These are phyloP conservation scores for Cinchona pubescens DNA, from an alignment of 257 asterid species.

Conservation along the genomic window DNA sequence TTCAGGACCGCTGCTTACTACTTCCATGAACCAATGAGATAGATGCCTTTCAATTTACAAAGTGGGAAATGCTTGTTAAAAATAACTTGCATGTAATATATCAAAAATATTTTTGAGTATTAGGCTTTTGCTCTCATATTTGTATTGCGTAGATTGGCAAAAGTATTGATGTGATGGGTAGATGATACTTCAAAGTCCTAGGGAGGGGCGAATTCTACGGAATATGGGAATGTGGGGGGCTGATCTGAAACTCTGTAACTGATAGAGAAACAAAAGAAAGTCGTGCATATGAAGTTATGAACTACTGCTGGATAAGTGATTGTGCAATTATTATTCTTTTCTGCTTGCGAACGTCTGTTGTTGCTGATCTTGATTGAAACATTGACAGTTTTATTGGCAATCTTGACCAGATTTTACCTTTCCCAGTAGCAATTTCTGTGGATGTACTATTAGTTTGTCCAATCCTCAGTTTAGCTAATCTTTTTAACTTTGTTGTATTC, in stretches of 20 bases:
- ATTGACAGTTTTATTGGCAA: neutral
- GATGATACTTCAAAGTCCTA: neutral
- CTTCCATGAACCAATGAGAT: neutral
- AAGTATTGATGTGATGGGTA: neutral
- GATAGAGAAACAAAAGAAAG: neutral
- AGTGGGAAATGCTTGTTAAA: neutral
- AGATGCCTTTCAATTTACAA: neutral
- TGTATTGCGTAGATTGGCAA: too few relatives aligned
- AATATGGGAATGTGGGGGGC: neutral
- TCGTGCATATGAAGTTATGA: neutral
- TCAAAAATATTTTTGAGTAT: neutral
- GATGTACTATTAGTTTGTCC: neutral
- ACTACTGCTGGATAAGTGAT: neutral
- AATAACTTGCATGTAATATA: neutral
- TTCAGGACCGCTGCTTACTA: neutral
- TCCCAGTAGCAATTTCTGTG: neutral
- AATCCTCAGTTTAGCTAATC: neutral
- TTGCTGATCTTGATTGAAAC: neutral
- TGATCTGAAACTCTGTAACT: neutral
- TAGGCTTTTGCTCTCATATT: neutral
- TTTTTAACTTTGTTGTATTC: constrained; percentile 22
- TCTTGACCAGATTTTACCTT: neutral
- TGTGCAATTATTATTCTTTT: neutral
- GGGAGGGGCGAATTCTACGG: neutral
- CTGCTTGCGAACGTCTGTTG: neutral